Base-by-base conservation (phyloP, 2,329 filamentous ascomycete genomes). In the Hypocreales sp. region DNA sequence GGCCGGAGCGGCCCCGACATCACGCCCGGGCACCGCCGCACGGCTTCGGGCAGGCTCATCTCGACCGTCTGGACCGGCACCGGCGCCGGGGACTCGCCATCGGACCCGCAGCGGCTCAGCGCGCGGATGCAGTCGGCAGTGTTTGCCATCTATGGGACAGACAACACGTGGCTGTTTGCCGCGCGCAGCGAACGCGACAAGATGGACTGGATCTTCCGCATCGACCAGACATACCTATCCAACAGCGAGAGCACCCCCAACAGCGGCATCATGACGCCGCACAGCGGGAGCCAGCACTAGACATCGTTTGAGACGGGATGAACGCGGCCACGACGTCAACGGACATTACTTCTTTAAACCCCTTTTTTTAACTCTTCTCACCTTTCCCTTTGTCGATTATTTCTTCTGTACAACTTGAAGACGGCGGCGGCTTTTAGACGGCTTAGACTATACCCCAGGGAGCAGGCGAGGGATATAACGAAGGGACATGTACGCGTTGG, bases 81-180 rank as follows among this genome's bases (percentile, higher is more conserved):
- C 13, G 52, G 53, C 7, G 56, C 57, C 9, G 40, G 40, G 20
- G 32, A 31, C 13, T 34, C 39, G 14, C 30, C 33, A 8, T 15
- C 18, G 18, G 64, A 65, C 5, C 52, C 72, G 5, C 58, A 60
- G 31, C 58, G 63, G 15, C 54, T 73, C 15, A 69, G 60, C 45
- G 65, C 70, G 44, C 51, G 71, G 51, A 57, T 66, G 50, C 67
- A 71, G 41, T 66, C 72, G 4, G 78, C 79, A 38, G 80, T 95
- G 22, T 98, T 93, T 63, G 90, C 90, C 9, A 72, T 98, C 27
- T 98, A 95, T 47, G 87, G 82, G 22, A 81, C 79, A 33, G 79
- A 90, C 50, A 94, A 94, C 52, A 93, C 86, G 18, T 98, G 86
- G 69, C 63, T 98, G 22, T 95, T 98, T 51, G 82, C 84, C 10